Evolutionary conservation across 306 rosid species (phyloP), one percentile per base, ranked within the genome.

Genomic region (Cucurbita argyrosperma): DNA sequence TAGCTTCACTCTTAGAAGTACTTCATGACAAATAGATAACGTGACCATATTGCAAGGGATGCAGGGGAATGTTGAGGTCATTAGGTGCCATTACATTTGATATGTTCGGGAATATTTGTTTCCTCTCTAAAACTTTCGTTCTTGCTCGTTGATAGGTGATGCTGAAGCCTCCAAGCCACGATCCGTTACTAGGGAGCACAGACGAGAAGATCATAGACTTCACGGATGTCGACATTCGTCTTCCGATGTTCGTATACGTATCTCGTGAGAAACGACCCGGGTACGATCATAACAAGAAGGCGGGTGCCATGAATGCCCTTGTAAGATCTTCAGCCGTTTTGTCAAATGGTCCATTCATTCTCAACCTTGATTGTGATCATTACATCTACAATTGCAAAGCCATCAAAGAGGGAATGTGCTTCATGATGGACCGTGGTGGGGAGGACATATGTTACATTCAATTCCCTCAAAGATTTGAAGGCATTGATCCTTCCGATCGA

Each of bases 381-480:
- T 93, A 89, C 82, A 65, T 93, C 79, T 81, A 89, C 78, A 90
- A 93, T 70, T 84, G 98, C 94, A 90, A 90, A 82, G 98, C 96
- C n/a, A 4, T 89, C 12, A 83, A 89, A 13, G 98, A 93, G 71
- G 97, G 94, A 21, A 93, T 90, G 97, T 93, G 97, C 79, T 93
- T 93, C 83, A 79, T 90, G 85, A 93, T 93, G 97, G 97, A 93
- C 64, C 88, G 85, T 15, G 88, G 88, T 0, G 97, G 98, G 9
- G 92, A 90, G 79, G 76, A 77, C 74, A 83, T 89, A 40, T 90
- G 96, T 61, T 93, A 93, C 85, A 91, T 90, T 51, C 98, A 93
- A 76, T 93, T 93, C 84, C 98, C 97, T 37, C 98, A 93, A 78
- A 90, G 96, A 81, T 93, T 93, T 23, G 97, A 93, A 81, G 98